phyloP scores from a whole-genome alignment of 495 filamentous ascomycete genomes.

The Clavariopsis aquatica region DNA sequence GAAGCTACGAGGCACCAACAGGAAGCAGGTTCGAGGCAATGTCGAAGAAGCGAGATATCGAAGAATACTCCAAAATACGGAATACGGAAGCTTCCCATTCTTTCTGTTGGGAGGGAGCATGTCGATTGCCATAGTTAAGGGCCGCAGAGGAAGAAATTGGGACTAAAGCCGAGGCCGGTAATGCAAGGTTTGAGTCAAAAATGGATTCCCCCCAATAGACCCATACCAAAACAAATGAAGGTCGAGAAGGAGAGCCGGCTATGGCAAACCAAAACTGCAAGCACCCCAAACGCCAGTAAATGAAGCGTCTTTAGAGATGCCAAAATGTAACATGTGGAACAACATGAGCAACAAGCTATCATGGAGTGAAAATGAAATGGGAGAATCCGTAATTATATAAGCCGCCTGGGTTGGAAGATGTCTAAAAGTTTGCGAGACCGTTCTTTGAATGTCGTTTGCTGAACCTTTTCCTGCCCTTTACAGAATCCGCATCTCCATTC shows the following conservation, averaged over 20 bases:
- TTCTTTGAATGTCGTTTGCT: slow-evolving; percentile 89
- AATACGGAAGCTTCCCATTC: neutral
- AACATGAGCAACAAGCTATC: neutral
- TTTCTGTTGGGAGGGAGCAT: neutral
- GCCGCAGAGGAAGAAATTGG: neutral
- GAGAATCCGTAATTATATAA: neutral
- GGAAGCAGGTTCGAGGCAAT: neutral
- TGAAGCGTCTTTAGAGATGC: slow-evolving; percentile 12
- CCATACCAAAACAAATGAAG: slow-evolving; percentile 1
- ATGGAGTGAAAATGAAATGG: neutral
- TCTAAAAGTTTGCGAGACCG: slow-evolving; percentile 61
- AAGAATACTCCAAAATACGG: neutral
- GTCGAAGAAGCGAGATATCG: neutral
- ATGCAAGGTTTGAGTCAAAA: slow-evolving; percentile 11
- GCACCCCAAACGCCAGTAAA: slow-evolving; percentile 20
- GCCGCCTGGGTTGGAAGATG: neutral
- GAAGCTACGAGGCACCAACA: neutral
- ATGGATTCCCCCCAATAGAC: slow-evolving; percentile 1
- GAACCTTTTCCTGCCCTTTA: slow-evolving; percentile 74
- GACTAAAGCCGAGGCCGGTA: slow-evolving; percentile 3
- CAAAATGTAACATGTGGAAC: slow-evolving; percentile 10
- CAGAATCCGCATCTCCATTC: slow-evolving; percentile 54
- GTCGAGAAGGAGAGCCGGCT: neutral
- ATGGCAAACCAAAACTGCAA: neutral
- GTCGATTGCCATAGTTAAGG: neutral